Percentiles rank a stretch among this genome's conserved stretches.
phyloP scores from a whole-genome alignment of 805 yeast genomes.

The Lipomyces lipofer region DNA sequence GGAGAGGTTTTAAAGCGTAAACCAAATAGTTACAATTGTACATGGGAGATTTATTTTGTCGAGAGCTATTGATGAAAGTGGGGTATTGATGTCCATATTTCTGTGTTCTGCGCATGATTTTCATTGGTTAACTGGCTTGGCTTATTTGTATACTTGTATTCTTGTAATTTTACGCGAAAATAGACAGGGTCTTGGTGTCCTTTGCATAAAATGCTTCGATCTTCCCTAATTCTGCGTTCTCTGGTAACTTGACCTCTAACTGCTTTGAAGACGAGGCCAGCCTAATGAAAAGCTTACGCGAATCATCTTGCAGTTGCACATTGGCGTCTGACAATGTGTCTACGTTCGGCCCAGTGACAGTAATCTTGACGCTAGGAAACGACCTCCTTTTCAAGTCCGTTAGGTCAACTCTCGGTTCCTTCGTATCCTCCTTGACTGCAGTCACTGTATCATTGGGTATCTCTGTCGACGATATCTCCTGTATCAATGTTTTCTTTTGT shows the following conservation, averaged over 20 bases:
- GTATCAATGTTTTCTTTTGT: too few relatives aligned
- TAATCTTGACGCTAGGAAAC: constrained; percentile 8
- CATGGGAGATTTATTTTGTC: too few relatives aligned
- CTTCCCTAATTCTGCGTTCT: neutral
- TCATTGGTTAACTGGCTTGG: neutral
- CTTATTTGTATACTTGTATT: neutral
- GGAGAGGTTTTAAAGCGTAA: constrained; percentile 71
- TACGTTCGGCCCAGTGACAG: neutral
- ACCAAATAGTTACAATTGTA: neutral
- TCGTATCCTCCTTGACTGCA: neutral
- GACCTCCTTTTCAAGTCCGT: constrained; percentile 6
- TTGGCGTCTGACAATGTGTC: constrained; percentile 9
- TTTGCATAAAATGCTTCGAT: constrained; percentile 12
- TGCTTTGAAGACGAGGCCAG: neutral
- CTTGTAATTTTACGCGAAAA: constrained; percentile 8
- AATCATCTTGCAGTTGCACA: constrained; percentile 3
- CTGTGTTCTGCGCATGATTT: neutral
- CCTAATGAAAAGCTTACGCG: neutral
- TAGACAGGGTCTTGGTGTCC: constrained; percentile 13
- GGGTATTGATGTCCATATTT: too few relatives aligned
- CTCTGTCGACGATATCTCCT: too few relatives aligned
- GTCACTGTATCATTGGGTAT: too few relatives aligned
- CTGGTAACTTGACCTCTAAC: constrained; percentile 6
- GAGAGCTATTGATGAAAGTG: too few relatives aligned
- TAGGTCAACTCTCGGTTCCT: neutral